Base-by-base conservation (phyloP, 2,329 filamentous ascomycete species). In the Daldinia sp. region DNA sequence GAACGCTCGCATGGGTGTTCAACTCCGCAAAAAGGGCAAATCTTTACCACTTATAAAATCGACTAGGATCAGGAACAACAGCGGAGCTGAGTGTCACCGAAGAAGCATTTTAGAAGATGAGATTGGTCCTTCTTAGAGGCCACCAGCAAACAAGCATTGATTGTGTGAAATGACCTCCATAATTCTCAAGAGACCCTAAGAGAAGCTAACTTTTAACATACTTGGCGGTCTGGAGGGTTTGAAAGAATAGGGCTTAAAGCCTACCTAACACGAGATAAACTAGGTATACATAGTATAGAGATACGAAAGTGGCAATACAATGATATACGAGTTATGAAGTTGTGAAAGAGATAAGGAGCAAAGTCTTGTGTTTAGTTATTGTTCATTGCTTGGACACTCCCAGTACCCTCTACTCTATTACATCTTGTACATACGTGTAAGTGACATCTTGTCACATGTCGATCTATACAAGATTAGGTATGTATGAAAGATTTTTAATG, bases 21-120 rank as follows among this genome's bases (percentile, higher is more conserved):
- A 56, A 68, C 63, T 74, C 72, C 74, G 73, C 73, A 75, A 68
- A 72, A 50, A 44, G 18, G 69, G 67, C 60, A 70, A 42, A 74
- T 72, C 71, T 62, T 74, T 55, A 65, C 68, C 67, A 69, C 54
- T 63, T 65, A 37, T 26, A 64, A 57, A 20, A 56, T 46, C 9
- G 58, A 58, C 67, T 50, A 54, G 63, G 68, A 64, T 70, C 57
- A 63, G 18, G 63, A 65, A 63, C 15, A 65, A 65, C 30, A 62
- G 64, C 63, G 65, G 63, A 73, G 69, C 65, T 61, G 66, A 63
- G 62, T 72, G 68, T 59, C 67, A 65, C 67, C 68, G 68, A 70
- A 56, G 44, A 66, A 54, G 41, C 53, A 44, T 37, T 51, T 56
- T 56, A 41, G 37, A 41, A 41, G 57, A 64, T 48, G 20, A 65